These are phyloP conservation scores for Aspergillus candidus DNA, from an alignment of 2,329 filamentous ascomycete species.

Conservation along the genomic window DNA sequence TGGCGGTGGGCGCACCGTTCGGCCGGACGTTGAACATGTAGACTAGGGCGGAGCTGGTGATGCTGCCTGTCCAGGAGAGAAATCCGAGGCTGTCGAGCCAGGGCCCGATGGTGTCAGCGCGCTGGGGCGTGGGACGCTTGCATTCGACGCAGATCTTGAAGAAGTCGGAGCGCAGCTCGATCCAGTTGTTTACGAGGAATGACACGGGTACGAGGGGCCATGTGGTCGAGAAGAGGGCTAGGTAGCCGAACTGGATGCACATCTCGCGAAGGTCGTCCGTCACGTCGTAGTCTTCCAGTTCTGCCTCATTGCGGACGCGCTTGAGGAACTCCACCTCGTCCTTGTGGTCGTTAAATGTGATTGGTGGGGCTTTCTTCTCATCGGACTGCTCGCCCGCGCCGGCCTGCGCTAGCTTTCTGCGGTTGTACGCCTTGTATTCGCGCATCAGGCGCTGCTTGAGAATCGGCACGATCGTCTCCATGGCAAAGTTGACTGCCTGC, in stretches of 20 bases:
- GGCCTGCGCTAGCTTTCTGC: conserved; percentile 21
- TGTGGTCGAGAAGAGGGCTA: conserved; percentile 85
- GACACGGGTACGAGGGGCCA: conserved; percentile 88
- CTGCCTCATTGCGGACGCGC: conserved; percentile 77
- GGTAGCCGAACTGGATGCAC: conserved; percentile 84
- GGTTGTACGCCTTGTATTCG: conserved; percentile 53
- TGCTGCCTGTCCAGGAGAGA: conserved; percentile 85
- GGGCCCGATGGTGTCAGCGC: conserved; percentile 89
- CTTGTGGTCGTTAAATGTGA: conserved; percentile 57
- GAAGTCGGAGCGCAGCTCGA: conserved; percentile 89
- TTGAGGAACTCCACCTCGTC: conserved; percentile 78
- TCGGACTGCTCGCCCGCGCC: conserved; percentile 16
- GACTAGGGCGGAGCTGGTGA: conserved; percentile 80
- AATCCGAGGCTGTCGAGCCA: conserved; percentile 88
- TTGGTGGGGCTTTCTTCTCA: conserved; percentile 21
- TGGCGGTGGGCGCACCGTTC: conserved; percentile 47
- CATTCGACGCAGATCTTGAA: conserved; percentile 91
- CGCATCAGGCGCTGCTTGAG: conserved; percentile 72
- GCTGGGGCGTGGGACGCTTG: conserved; percentile 80
- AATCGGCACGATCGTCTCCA: conserved; percentile 81
- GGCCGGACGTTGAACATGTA: conserved; percentile 67
- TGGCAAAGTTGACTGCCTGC: conserved; percentile 80
- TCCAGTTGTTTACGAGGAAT: conserved; percentile 93
- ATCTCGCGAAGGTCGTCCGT: conserved; percentile 89
- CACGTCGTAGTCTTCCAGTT: conserved; percentile 83